Percentiles rank a stretch among this genome's conserved stretches.
These are phyloP conservation scores for Fusarium heterosporum DNA, from an alignment of 2,329 filamentous ascomycete species.

Conservation along the genomic window DNA sequence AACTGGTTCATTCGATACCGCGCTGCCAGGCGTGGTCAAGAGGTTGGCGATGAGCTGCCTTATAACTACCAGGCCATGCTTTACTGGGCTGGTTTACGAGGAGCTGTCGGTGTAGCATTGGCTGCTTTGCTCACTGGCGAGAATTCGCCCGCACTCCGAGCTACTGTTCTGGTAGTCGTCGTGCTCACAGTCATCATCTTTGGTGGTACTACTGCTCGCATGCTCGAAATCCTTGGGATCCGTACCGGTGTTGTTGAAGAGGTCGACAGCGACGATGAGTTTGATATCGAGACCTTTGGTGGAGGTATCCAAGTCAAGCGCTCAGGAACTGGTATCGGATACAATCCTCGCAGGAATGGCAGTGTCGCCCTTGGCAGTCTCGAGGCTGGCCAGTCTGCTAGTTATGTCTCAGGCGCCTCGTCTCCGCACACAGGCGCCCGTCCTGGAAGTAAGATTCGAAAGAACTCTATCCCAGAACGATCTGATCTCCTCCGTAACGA, in stretches of 20 bases:
- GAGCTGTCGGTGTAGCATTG: slow-evolving; percentile 93
- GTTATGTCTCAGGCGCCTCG: slow-evolving; percentile 66
- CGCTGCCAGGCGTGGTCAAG: slow-evolving; percentile 77
- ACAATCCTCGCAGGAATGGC: slow-evolving; percentile 75
- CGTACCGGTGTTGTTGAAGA: slow-evolving; percentile 96
- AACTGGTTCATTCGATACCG: slow-evolving; percentile 94
- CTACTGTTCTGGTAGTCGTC: slow-evolving; percentile 96
- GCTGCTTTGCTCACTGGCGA: slow-evolving; percentile 87
- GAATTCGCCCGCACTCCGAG: slow-evolving; percentile 84
- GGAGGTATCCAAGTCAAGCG: slow-evolving; percentile 84
- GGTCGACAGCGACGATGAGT: slow-evolving; percentile 97
- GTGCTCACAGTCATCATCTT: slow-evolving; percentile 99
- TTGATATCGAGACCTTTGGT: slow-evolving; percentile 87
- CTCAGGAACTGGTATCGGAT: slow-evolving; percentile 80
- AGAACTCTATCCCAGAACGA: slow-evolving; percentile 64
- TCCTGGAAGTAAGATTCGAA: slow-evolving; percentile 64
- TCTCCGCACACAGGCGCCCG: slow-evolving; percentile 61
- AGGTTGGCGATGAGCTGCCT: slow-evolving; percentile 87
- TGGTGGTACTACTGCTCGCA: slow-evolving; percentile 94
- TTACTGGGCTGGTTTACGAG: slow-evolving; percentile 97
- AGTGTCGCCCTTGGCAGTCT: slow-evolving; percentile 70
- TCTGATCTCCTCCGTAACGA: slow-evolving; percentile 66
- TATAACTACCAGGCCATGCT: slow-evolving; percentile 99
- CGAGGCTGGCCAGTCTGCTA: slow-evolving; percentile 53
- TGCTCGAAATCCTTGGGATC: slow-evolving; percentile 98